A percentile compares a stretch with the other conserved stretches of the same genome.
These are phyloP conservation scores for Stephanodiscus triporus DNA, from an alignment of 108 stramenopile genomes.

Conservation along the genomic window DNA sequence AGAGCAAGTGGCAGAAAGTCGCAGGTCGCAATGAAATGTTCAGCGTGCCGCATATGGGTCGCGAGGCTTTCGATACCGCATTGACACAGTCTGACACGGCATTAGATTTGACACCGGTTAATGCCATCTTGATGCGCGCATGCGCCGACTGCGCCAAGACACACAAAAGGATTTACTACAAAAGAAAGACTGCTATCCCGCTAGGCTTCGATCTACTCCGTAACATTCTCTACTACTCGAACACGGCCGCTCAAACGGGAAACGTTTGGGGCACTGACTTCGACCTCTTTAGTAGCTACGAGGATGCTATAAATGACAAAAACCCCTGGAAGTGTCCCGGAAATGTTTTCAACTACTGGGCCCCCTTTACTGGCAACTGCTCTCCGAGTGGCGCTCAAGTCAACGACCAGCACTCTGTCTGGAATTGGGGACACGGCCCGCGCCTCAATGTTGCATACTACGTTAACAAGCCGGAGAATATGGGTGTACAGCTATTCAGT, in stretches of 20 bases:
- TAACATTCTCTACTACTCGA: conserved; percentile 39
- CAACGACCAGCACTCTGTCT: conserved; percentile 19
- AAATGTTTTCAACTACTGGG: conserved; percentile 26
- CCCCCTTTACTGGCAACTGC: conserved; percentile 30
- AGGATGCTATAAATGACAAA: conserved; percentile 32
- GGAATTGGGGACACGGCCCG: conserved; percentile 1
- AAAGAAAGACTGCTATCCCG: conserved; percentile 38
- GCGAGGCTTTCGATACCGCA: conserved; percentile 34
- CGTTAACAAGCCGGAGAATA: conserved; percentile 22
- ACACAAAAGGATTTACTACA: conserved; percentile 46
- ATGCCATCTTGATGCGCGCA: conserved; percentile 18
- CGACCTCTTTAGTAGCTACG: conserved; percentile 38
- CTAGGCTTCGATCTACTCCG: conserved; percentile 25
- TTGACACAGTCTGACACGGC: conserved; percentile 5
- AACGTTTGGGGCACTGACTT: conserved; percentile 46
- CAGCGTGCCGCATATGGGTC: background rate
- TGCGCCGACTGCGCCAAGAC: conserved; percentile 35
- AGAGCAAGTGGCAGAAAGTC: conserved; percentile 25
- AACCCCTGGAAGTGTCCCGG: conserved; percentile 51
- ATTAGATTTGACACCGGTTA: background rate
- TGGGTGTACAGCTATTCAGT: background rate
- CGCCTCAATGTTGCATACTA: conserved; percentile 29
- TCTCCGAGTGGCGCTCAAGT: conserved; percentile 22
- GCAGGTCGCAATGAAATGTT: conserved; percentile 31
- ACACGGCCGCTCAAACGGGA: conserved; percentile 9